Percentiles rank a stretch among this genome's conserved stretches.
These are phyloP conservation scores for Oropetium thomaeum DNA, from an alignment of 176 grass and related monocot species.

Conservation along the genomic window DNA sequence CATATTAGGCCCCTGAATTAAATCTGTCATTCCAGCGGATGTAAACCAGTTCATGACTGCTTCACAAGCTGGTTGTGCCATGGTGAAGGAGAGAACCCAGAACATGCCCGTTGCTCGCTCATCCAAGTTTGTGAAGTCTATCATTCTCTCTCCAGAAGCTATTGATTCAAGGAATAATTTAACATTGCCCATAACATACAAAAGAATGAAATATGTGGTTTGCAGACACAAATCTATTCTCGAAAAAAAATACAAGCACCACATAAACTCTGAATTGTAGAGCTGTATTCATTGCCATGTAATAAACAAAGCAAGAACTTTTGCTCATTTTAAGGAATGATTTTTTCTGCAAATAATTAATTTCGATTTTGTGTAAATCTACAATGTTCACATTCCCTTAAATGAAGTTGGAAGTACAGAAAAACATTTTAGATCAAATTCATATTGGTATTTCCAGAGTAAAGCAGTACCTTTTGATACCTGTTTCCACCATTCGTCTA, in stretches of 20 bases:
- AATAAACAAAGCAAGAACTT: not conserved
- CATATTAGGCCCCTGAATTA: constrained; percentile 79
- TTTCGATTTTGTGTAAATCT: constrained; percentile 1
- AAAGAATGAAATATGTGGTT: constrained; percentile 18
- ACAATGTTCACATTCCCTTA: not conserved
- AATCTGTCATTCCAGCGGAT: constrained; percentile 70
- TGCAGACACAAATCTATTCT: constrained; percentile 24
- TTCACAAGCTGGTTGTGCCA: constrained; percentile 82
- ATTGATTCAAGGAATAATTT: constrained; percentile 33
- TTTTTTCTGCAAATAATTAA: not conserved
- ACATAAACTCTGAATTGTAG: constrained; percentile 14
- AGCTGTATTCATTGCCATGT: not conserved
- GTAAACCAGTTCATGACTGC: constrained; percentile 99
- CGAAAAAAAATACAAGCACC: constrained; percentile 12
- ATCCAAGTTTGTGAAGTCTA: constrained; percentile 95
- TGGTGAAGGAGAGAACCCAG: constrained; percentile 99
- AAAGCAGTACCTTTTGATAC: constrained; percentile 73
- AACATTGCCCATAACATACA: constrained; percentile 3
- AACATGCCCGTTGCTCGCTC: constrained; percentile 95
- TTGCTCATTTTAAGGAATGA: not conserved
- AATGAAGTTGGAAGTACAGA: constrained; percentile 8
- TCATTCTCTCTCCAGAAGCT: constrained; percentile 76
- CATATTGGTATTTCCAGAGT: constrained; percentile 19
- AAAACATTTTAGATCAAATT: constrained; percentile 13
- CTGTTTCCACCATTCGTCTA: constrained; percentile 99